These are phyloP conservation scores for Paraphaeosphaeria sporulosa DNA, from an alignment of 2,329 filamentous ascomycete genomes.

Conservation along the genomic window DNA sequence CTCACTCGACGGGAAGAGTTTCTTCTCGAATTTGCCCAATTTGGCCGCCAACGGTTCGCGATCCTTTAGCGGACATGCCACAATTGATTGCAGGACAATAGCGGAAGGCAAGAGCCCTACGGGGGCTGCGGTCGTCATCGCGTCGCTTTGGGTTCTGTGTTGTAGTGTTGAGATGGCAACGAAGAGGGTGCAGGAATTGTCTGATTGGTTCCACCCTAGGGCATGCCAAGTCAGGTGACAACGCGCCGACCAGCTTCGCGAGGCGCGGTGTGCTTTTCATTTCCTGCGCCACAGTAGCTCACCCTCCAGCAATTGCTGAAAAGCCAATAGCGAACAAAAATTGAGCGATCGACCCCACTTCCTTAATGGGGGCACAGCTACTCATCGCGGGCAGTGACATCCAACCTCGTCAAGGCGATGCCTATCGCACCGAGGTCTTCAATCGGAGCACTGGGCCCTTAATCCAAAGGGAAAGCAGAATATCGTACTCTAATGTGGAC, in stretches of 20 bases:
- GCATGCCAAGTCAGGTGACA: not conserved
- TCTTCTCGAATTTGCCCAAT: conserved; percentile 55
- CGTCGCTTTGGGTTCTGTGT: not conserved
- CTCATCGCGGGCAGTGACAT: too few relatives aligned
- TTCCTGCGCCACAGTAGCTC: not conserved
- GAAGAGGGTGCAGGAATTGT: not conserved
- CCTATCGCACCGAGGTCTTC: too few relatives aligned
- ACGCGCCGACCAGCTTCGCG: not conserved
- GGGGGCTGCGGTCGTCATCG: not conserved
- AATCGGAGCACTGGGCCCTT: too few relatives aligned
- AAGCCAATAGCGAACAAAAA: too few relatives aligned
- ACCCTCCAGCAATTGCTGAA: too few relatives aligned
- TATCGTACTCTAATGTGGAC: too few relatives aligned
- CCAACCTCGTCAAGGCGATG: too few relatives aligned
- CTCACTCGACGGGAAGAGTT: conserved; percentile 60
- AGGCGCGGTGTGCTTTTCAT: not conserved
- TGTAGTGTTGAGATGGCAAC: not conserved
- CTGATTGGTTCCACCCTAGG: not conserved
- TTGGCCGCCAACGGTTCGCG: conserved; percentile 28
- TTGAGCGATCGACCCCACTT: too few relatives aligned
- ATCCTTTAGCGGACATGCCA: conserved; percentile 28
- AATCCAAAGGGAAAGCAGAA: too few relatives aligned
- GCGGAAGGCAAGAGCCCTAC: not conserved
- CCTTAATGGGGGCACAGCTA: too few relatives aligned
- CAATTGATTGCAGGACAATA: conserved; percentile 20